Conservation (phyloP, 805 yeast genomes). For the Ogataea naganishii region DNA sequence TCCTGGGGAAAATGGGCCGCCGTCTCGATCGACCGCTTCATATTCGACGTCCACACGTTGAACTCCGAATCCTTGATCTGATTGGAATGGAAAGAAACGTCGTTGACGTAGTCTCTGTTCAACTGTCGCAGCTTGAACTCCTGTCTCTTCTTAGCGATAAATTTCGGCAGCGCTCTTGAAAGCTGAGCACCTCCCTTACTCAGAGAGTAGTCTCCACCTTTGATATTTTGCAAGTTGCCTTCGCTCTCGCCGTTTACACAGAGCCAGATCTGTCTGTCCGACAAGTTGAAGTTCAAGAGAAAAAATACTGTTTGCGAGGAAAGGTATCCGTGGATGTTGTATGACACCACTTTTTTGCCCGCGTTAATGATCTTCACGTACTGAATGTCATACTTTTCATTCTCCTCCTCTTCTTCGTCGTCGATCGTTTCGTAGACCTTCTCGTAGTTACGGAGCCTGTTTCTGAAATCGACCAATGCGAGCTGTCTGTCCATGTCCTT, state of each 20-base stretch:
- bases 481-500: conserved; percentile 70
- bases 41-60: conserved; percentile 26
- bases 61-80: conserved; percentile 17
- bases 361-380: conserved; percentile 59
- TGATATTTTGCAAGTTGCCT: conserved; percentile 15
- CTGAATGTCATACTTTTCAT: conserved; percentile 39
- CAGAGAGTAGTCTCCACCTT: conserved; percentile 25
- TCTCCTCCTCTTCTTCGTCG: conserved; percentile 38
- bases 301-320: conserved; percentile 51
- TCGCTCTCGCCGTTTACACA: conserved; percentile 26
- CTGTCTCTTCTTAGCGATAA: conserved; percentile 23
- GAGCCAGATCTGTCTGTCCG: conserved; percentile 29
- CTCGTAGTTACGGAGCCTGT: conserved; percentile 75
- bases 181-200: conserved; percentile 21
- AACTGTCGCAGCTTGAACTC: conserved; percentile 25
- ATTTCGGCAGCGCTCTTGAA: conserved; percentile 26
- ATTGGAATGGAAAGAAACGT: conserved; percentile 10
- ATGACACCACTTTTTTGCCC: conserved; percentile 47
- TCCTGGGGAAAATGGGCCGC: conserved; percentile 21
- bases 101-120: conserved; percentile 22
- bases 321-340: conserved; percentile 47
- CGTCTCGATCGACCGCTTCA: conserved; percentile 23
- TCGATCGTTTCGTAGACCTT: conserved; percentile 87
- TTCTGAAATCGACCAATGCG: conserved; percentile 76
- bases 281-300: conserved; percentile 31